Evolutionary conservation across 2,329 filamentous ascomycete species (phyloP).

Genomic region (Ceratocystis lukuohia): DNA sequence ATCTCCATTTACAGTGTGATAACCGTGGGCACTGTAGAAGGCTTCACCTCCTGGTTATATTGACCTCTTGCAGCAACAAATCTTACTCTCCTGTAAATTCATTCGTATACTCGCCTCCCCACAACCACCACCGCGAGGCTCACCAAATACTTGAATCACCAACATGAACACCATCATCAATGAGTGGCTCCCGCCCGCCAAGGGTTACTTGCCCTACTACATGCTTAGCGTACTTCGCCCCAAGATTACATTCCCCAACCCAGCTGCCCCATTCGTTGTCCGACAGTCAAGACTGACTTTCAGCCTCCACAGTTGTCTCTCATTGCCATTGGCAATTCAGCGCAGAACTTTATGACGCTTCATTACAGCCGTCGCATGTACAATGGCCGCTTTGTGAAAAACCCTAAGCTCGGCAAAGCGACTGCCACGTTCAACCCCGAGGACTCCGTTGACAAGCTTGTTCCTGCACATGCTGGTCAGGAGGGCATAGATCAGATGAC

Average conservation of each 20-base stretch:
- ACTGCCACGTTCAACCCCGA: constrained; percentile 36
- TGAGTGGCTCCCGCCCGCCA: constrained; percentile 33
- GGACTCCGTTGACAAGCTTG: constrained; percentile 40
- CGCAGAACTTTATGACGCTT: constrained; percentile 71
- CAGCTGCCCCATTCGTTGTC: neutral
- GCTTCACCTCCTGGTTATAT: neutral
- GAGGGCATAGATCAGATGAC: constrained; percentile 48
- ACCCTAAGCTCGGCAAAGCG: constrained; percentile 32
- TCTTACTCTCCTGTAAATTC: neutral
- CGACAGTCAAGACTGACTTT: neutral
- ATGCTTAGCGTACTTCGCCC: constrained; percentile 36
- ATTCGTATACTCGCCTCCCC: neutral
- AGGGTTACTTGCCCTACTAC: constrained; percentile 46
- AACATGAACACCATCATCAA: constrained; percentile 33
- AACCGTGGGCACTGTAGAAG: neutral
- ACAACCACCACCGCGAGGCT: neutral
- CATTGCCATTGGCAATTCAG: constrained; percentile 68
- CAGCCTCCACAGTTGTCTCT: constrained; percentile 53
- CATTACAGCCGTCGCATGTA: constrained; percentile 81
- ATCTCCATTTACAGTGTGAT: neutral
- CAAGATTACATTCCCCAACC: neutral
- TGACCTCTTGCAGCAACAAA: neutral
- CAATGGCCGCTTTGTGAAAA: constrained; percentile 47
- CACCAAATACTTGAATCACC: neutral
- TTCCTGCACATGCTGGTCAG: constrained; percentile 34